Percentiles rank a stretch among this genome's conserved stretches.
phyloP scores from a whole-genome alignment of 371 early-diverging fungal species.

The Mortierella sp. region DNA sequence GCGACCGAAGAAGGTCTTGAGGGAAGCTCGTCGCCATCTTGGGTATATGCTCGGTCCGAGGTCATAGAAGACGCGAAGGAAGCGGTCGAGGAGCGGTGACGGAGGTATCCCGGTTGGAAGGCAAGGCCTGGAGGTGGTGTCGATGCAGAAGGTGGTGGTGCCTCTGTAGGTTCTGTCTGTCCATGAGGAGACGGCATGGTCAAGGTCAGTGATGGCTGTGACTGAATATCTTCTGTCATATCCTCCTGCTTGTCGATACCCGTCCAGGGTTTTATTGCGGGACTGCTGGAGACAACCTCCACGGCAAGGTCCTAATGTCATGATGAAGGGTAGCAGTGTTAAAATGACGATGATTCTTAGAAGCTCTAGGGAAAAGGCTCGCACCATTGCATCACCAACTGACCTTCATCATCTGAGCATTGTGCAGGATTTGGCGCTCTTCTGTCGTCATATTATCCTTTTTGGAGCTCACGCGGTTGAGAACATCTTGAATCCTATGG shows the following conservation, averaged over 20 bases:
- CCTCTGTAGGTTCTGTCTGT: conserved; percentile 15
- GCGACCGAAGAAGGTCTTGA: conserved; percentile 35
- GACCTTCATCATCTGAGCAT: conserved; percentile 53
- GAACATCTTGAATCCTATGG: conserved; percentile 30
- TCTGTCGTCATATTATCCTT: conserved; percentile 31
- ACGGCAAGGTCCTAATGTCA: conserved; percentile 27
- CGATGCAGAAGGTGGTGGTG: conserved; percentile 30
- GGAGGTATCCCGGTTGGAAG: conserved; percentile 23
- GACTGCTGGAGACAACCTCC: conserved; percentile 34
- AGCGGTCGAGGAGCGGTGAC: conserved; percentile 28
- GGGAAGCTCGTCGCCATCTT: conserved; percentile 24
- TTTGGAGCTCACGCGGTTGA: conserved; percentile 26
- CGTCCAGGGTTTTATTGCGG: conserved; percentile 5
- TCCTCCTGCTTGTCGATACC: background rate
- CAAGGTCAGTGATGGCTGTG: conserved; percentile 10
- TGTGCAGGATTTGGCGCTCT: conserved; percentile 36
- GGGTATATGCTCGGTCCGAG: conserved; percentile 50
- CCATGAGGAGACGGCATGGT: background rate
- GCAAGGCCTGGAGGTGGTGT: conserved; percentile 7
- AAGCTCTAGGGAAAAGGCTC: background rate
- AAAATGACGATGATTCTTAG: background rate
- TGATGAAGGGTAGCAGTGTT: background rate
- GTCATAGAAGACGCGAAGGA: conserved; percentile 18
- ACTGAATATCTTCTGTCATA: background rate
- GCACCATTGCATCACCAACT: background rate